Base-by-base conservation (phyloP, 2,329 filamentous ascomycete species). In the Cordyceps cicadae region DNA sequence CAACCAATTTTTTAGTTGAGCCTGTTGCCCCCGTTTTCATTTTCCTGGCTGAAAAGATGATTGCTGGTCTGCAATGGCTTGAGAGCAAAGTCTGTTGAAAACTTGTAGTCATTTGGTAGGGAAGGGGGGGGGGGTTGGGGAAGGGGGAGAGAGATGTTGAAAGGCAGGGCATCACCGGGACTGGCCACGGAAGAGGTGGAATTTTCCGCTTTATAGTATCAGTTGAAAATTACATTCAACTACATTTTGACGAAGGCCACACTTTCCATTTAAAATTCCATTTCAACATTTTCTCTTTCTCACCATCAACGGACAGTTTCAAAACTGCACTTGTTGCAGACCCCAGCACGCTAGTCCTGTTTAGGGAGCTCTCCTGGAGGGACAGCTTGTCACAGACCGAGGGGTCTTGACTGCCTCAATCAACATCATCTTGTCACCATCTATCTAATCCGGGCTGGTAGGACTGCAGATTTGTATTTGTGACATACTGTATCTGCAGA, bases 1-100 rank as follows among this genome's bases (percentile, higher is more conserved):
- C 62, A 43, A 66, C 64, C 3, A 39, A 59, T 9, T 64, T 65
- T 15, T 19, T 66, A 12, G 52, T 54, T 4, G 63, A 66, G 41
- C 64, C 62, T 3, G 64, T 64, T 49, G 63, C 64, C 3, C 62
- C 64, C 32, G 19, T 59, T 39, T 59, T 59, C 5, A 26, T 43
- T 43, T 43, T 43, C 15, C 12, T 43, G 39, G 15, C 39, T 43
- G 17, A 43, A 15, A 43, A 43, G 39, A 43, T 17, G 17, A 43
- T 43, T 43, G 54, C n/a, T n/a, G n/a, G 45, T 17, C 4, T 17
- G 14, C 11, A 19, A 21, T 58, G 55, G 55, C 19, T 58, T 26
- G 45, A 50, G 26, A 8, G n/a, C 3, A 46, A 48, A 17, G 3
- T 43, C 11, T 19, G 15, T 2, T 49, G 17, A 48, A 5, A 21